Evolutionary conservation across 768 basidiomycete species (phyloP), one percentile per base, ranked within the genome.

Genomic region (Suillus luteus): DNA sequence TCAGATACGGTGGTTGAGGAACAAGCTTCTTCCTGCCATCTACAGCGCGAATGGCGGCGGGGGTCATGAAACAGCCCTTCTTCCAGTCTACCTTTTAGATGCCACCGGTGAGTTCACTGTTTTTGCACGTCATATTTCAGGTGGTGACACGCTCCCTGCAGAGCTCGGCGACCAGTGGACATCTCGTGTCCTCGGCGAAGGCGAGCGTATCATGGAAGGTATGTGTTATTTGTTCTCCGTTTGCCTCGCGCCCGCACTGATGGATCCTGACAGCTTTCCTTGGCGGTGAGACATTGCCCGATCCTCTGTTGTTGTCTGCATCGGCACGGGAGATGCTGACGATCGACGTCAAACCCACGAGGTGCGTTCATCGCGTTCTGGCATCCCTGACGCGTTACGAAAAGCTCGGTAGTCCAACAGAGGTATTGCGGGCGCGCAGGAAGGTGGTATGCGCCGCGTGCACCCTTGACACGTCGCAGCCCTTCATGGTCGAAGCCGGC

Each of bases 1-100:
- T 44, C 97, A 99, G 73, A 82, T 96, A 48, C 87, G 89, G 41
- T 99, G 97, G 97, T 88, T 99, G 55, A 83, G 86, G 44, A 93
- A 93, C 72, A 96, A 97, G 75, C 76, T 99, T 15, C 74, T 97
- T 41, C 96, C 95, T 3, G 88, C 85, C 3, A 77, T 90, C 15
- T 72, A 82, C 40, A 85, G 86, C 62, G 67, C 70, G 11, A 67
- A 77, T 22, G 76, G 73, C 10, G 67, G 67, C 37, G 70, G 68
- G 35, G 73, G 70, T 1, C 33, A 62, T 61, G 24, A 59, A 22
- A 14, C 58, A 49, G 70, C 74, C 14, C 64, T 67, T n/a, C 76
- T 78, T 65, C 80, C 72, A 67, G 78, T 70, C 77, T 87, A 90
- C 72, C 73, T 92, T 38, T 77, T 91, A 35, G 87, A 93, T 71